Conservation (phyloP, 192 early-diverging fungal species). For the Backusella westeae region DNA sequence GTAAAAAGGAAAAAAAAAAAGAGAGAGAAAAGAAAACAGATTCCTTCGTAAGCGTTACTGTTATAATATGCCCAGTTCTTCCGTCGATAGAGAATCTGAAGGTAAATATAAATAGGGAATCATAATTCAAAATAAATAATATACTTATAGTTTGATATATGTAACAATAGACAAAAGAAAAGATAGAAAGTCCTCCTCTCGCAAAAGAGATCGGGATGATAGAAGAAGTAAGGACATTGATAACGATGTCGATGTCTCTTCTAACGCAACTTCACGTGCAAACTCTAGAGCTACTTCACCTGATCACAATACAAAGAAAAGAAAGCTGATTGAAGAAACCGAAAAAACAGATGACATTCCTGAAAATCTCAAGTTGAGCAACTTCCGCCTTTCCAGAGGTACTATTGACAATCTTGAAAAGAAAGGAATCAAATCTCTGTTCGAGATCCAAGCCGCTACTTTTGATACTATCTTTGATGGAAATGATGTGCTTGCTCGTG, state of each 20-base stretch:
- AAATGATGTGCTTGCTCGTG: constrained; percentile 72
- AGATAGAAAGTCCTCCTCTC: constrained; percentile 23
- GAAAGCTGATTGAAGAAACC: constrained; percentile 30
- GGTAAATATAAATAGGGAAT: not conserved
- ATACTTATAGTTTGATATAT: not conserved
- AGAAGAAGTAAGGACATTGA: constrained; percentile 9
- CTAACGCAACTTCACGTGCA: not conserved
- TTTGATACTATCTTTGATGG: constrained; percentile 72
- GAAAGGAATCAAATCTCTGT: constrained; percentile 79
- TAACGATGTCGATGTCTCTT: constrained; percentile 34
- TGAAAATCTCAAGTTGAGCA: constrained; percentile 54
- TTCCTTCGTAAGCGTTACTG: not conserved
- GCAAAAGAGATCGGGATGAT: constrained; percentile 42
- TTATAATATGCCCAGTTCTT: constrained; percentile 9
- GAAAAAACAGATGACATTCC: constrained; percentile 39
- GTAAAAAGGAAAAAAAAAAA: not conserved
- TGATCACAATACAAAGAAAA: constrained; percentile 38
- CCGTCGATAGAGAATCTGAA: not conserved
- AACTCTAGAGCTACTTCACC: not conserved
- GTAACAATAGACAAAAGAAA: not conserved
- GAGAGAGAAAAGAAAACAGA: not conserved
- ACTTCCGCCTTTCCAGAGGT: constrained; percentile 60
- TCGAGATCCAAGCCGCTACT: constrained; percentile 94
- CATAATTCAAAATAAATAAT: not conserved
- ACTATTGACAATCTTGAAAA: constrained; percentile 69